These are phyloP conservation scores for Zymoseptoria tritici DNA, from an alignment of 2,329 filamentous ascomycete genomes.

Conservation along the genomic window DNA sequence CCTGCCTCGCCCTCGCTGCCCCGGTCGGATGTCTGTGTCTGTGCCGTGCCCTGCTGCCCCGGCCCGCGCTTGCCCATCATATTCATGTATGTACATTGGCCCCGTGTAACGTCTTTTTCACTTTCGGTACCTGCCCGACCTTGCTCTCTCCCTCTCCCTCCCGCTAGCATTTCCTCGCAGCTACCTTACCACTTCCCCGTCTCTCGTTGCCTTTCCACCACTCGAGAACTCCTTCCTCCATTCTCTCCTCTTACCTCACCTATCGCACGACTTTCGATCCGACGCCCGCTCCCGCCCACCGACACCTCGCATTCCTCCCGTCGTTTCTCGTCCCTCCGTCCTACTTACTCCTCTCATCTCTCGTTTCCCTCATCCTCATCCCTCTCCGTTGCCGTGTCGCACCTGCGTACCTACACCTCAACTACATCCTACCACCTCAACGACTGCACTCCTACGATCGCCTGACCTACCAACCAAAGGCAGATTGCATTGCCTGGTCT, in stretches of 20 bases:
- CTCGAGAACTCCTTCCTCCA: too few relatives aligned
- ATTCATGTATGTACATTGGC: not conserved
- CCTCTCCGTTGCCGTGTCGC: not conserved
- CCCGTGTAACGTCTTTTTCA: not conserved
- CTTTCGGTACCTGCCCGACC: not conserved
- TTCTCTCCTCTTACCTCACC: not conserved
- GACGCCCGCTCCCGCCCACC: not conserved
- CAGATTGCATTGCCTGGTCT: not conserved
- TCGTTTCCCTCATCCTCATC: not conserved
- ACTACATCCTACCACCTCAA: not conserved
- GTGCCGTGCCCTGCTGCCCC: not conserved
- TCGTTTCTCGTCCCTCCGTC: not conserved
- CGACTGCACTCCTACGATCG: not conserved
- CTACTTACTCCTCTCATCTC: not conserved
- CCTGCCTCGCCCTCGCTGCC: not conserved
- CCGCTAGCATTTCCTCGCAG: not conserved
- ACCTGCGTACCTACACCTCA: not conserved
- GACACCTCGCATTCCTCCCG: not conserved
- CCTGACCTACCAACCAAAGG: not conserved
- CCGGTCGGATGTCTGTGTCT: not conserved
- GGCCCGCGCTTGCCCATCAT: not conserved
- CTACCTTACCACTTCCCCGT: not conserved
- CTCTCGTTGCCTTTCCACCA: not conserved
- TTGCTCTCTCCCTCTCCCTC: not conserved
- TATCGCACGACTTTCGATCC: not conserved